A percentile compares a stretch with the other conserved stretches of the same genome.
Evolutionary conservation across 1,284 basidiomycete genomes (phyloP).

Genomic region (Ceratobasidium sp.): DNA sequence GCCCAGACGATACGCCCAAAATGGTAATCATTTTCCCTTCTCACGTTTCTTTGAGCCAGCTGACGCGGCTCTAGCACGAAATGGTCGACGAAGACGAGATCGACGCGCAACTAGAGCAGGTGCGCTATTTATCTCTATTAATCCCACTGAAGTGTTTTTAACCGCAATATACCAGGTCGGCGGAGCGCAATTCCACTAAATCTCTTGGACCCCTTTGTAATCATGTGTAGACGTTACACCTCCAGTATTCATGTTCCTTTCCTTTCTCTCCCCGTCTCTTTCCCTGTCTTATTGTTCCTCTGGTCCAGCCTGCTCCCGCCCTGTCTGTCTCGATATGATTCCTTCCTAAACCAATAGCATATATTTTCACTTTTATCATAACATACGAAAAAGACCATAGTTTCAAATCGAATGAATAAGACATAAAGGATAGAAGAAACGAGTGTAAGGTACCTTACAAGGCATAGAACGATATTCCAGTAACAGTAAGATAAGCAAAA

Average conservation of each 20-base stretch:
- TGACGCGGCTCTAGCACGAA: constrained; percentile 24
- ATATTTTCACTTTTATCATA: constrained; percentile 25
- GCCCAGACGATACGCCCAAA: constrained; percentile 28
- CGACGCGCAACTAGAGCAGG: constrained; percentile 39
- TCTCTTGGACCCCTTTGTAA: not conserved
- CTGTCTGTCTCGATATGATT: not conserved
- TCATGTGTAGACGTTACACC: not conserved
- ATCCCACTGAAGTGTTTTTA: not conserved
- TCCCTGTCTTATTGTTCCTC: too few relatives aligned
- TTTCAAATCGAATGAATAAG: not conserved
- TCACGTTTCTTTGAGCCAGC: too few relatives aligned
- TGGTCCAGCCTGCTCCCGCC: not conserved
- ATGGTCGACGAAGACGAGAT: constrained; percentile 41
- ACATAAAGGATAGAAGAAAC: constrained; percentile 19
- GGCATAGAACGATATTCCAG: not conserved
- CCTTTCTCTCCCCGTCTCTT: too few relatives aligned
- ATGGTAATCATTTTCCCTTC: not conserved
- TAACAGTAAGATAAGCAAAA: too few relatives aligned
- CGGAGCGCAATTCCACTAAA: not conserved
- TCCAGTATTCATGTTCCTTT: not conserved
- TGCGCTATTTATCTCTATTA: not conserved
- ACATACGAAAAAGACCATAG: not conserved
- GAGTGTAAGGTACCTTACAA: constrained; percentile 7
- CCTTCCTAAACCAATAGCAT: constrained; percentile 13
- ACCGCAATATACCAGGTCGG: not conserved